phyloP scores from a whole-genome alignment of 2,329 filamentous ascomycete genomes.

The Penicillium sp. region DNA sequence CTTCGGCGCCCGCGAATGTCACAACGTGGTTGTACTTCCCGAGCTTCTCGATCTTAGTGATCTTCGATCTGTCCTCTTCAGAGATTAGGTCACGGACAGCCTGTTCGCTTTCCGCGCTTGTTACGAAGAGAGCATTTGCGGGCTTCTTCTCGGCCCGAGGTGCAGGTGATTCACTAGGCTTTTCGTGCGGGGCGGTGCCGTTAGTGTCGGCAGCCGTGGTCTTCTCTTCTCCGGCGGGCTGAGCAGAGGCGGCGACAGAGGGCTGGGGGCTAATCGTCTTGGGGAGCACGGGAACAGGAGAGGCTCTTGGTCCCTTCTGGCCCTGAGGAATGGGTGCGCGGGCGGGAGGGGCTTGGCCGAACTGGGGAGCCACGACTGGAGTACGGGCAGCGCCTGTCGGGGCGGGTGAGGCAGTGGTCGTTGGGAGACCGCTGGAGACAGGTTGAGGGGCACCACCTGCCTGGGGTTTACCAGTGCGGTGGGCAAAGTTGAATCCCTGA shows the following conservation, averaged over 20 bases:
- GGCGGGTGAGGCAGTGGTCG: constrained; percentile 34
- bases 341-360: constrained; percentile 40
- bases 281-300: constrained; percentile 43
- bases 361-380: constrained; percentile 37
- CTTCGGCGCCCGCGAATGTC: constrained; percentile 74
- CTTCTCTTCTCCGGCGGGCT: constrained; percentile 47
- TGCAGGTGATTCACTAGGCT: constrained; percentile 42
- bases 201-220: constrained; percentile 51
- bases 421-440: constrained; percentile 25
- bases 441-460: constrained; percentile 29
- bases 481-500: constrained; percentile 98
- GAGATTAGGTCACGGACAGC: constrained; percentile 78
- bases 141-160: constrained; percentile 63
- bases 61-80: constrained; percentile 79
- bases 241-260: constrained; percentile 37
- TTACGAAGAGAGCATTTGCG: constrained; percentile 84
- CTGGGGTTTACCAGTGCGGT: constrained; percentile 79
- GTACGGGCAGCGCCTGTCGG: constrained; percentile 37
- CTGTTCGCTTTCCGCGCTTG: constrained; percentile 78
- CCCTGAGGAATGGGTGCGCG: constrained; percentile 27
- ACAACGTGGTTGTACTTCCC: constrained; percentile 76
- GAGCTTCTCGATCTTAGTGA: constrained; percentile 65
- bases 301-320: constrained; percentile 34
- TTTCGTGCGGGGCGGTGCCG: constrained; percentile 49
- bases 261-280: constrained; percentile 39